These are phyloP conservation scores for Penicillium sp. DNA, from an alignment of 2,329 filamentous ascomycete species.

Conservation along the genomic window DNA sequence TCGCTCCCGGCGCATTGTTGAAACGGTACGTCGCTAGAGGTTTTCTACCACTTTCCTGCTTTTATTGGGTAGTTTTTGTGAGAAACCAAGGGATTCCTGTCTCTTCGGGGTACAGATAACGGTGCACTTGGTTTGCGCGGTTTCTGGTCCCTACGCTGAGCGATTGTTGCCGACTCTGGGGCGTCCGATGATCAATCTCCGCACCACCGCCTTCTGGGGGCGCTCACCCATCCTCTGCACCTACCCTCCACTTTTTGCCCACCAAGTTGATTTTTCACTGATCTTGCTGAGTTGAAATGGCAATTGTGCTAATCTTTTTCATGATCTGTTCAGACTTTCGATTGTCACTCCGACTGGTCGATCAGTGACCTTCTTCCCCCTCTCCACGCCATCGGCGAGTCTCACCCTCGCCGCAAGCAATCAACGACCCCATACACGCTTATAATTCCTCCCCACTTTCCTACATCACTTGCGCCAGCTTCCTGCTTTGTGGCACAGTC, in stretches of 20 bases:
- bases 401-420: slow-evolving; percentile 18
- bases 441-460: background rate
- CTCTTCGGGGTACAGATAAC: slow-evolving; percentile 1
- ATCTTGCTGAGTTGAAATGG: slow-evolving; percentile 17
- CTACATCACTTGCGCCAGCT: slow-evolving; percentile 3
- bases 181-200: slow-evolving; percentile 40
- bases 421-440: slow-evolving; percentile 9
- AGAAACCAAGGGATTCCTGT: background rate
- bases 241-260: slow-evolving; percentile 20
- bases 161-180: slow-evolving; percentile 30
- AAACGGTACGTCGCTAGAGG: slow-evolving; percentile 36
- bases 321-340: slow-evolving; percentile 22
- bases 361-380: slow-evolving; percentile 22
- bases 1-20: slow-evolving; percentile 40
- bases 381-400: slow-evolving; percentile 19
- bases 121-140: slow-evolving; percentile 23
- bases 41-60: slow-evolving; percentile 12
- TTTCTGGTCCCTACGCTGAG: slow-evolving; percentile 19
- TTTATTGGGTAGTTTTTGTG: slow-evolving; percentile 4
- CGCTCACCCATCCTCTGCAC: slow-evolving; percentile 25
- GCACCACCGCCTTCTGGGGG: slow-evolving; percentile 39
- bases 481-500: slow-evolving; percentile 5
- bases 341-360: slow-evolving; percentile 10
- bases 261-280: slow-evolving; percentile 6
- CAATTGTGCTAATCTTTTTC: slow-evolving; percentile 29